Evolutionary conservation across 2,329 filamentous ascomycete species (phyloP).

Genomic region (Fusarium sp.): DNA sequence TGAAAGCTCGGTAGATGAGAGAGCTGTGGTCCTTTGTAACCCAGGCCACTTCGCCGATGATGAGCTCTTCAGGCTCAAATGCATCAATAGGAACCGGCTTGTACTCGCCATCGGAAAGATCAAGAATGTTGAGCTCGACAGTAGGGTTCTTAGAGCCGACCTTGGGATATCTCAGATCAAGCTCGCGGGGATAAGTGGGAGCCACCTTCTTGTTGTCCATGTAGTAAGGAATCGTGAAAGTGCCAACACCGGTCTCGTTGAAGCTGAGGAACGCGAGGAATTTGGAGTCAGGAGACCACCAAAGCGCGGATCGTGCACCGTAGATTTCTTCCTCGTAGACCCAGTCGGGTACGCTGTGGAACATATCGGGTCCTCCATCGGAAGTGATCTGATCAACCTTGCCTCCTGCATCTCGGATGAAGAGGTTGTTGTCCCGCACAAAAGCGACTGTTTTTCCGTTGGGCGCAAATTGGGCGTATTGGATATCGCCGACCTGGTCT

Average conservation of each 20-base stretch:
- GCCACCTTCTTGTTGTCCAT: slow-evolving; percentile 68
- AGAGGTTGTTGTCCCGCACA: slow-evolving; percentile 74
- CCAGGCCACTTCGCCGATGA: slow-evolving; percentile 77
- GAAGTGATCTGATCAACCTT: slow-evolving; percentile 66
- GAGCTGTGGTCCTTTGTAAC: slow-evolving; percentile 69
- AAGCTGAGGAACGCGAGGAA: slow-evolving; percentile 91
- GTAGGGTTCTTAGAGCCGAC: slow-evolving; percentile 75
- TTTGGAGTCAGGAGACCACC: slow-evolving; percentile 91
- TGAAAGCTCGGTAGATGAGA: slow-evolving; percentile 73
- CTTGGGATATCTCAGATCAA: slow-evolving; percentile 75
- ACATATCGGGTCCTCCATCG: slow-evolving; percentile 70
- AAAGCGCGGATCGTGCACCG: slow-evolving; percentile 79
- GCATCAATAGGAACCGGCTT: slow-evolving; percentile 63
- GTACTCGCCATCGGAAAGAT: slow-evolving; percentile 59
- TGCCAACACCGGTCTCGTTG: slow-evolving; percentile 78
- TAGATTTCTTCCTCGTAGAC: slow-evolving; percentile 81
- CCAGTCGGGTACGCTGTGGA: slow-evolving; percentile 77
- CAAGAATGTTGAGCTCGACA: slow-evolving; percentile 68
- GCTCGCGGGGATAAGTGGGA: slow-evolving; percentile 69
- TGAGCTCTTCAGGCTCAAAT: slow-evolving; percentile 68
- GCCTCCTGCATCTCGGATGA: slow-evolving; percentile 59
- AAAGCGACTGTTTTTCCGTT: slow-evolving; percentile 70
- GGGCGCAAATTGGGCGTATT: slow-evolving; percentile 73
- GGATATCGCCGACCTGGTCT: slow-evolving; percentile 72
- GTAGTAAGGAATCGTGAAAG: slow-evolving; percentile 74